Evolutionary conservation across 2,329 filamentous ascomycete species (phyloP).

Genomic region (Hymenoscyphus fraxineus): DNA sequence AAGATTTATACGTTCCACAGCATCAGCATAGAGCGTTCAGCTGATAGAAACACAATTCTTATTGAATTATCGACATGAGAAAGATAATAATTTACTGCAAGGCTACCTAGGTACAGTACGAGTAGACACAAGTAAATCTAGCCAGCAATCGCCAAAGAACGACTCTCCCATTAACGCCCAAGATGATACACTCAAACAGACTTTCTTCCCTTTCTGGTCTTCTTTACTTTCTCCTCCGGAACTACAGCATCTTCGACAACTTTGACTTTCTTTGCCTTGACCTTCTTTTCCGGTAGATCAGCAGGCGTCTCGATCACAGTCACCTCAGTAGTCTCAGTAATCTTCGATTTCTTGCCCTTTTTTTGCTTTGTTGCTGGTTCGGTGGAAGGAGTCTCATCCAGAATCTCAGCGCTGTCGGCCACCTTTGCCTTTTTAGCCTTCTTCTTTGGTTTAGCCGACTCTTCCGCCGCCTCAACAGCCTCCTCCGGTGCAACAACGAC

Average conservation of each 20-base stretch:
- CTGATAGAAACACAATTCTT: not conserved
- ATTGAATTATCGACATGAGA: not conserved
- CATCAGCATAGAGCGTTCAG: not conserved
- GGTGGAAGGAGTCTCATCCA: not conserved
- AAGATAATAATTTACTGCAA: not conserved
- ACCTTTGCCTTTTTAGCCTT: slow-evolving; percentile 39
- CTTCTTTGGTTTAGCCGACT: slow-evolving; percentile 36
- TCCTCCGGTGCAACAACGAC: slow-evolving; percentile 15
- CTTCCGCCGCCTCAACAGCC: slow-evolving; percentile 13
- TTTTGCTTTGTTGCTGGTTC: slow-evolving; percentile 30
- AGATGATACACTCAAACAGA: slow-evolving; percentile 3
- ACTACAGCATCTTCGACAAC: slow-evolving; percentile 44
- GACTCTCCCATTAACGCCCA: not conserved
- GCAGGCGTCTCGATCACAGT: slow-evolving; percentile 13
- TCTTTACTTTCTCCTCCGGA: slow-evolving; percentile 28
- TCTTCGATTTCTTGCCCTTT: slow-evolving; percentile 32
- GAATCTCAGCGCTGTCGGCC: slow-evolving; percentile 12
- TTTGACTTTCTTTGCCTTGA: slow-evolving; percentile 20
- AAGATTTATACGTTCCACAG: not conserved
- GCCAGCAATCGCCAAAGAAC: not conserved
- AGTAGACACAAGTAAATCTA: not conserved
- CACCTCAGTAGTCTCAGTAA: slow-evolving; percentile 9
- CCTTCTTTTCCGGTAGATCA: slow-evolving; percentile 5
- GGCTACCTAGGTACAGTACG: not conserved
- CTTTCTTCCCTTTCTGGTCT: slow-evolving; percentile 35